Evolutionary conservation across 805 yeast genomes (phyloP).

Genomic region (Teunomyces cretensis): DNA sequence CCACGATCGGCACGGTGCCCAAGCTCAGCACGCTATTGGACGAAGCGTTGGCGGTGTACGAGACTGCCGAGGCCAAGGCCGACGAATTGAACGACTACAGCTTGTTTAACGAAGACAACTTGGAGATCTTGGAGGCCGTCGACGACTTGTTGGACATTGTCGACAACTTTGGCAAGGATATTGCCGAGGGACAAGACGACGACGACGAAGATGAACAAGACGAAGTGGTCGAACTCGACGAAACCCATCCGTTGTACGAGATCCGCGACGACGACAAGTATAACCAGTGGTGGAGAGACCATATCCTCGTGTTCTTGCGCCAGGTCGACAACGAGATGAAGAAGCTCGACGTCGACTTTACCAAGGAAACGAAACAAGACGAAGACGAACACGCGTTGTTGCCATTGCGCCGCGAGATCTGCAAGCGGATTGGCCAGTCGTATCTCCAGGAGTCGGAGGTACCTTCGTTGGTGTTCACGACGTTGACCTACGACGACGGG

Average conservation of each 20-base stretch:
- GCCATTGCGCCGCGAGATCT: constrained; percentile 37
- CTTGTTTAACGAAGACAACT: constrained; percentile 40
- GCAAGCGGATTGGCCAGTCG: constrained; percentile 60
- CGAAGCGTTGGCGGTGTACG: constrained; percentile 47
- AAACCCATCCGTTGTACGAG: constrained; percentile 56
- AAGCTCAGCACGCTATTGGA: constrained; percentile 42
- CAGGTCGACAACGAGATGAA: constrained; percentile 24
- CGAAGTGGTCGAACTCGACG: constrained; percentile 32
- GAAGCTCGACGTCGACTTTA: constrained; percentile 2
- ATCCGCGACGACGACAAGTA: constrained; percentile 43
- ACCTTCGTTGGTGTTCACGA: constrained; percentile 54
- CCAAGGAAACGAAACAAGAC: constrained; percentile 1
- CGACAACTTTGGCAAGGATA: constrained; percentile 60
- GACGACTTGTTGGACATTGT: constrained; percentile 71
- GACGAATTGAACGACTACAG: constrained; percentile 22
- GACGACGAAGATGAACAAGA: constrained; percentile 31
- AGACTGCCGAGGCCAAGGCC: constrained; percentile 37
- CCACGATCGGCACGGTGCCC: constrained; percentile 34
- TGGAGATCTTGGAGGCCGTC: constrained; percentile 54
- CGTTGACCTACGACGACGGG: constrained; percentile 58
- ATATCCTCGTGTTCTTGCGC: constrained; percentile 33
- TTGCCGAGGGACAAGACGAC: constrained; percentile 51
- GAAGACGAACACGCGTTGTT: constrained; percentile 13
- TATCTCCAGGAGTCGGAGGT: constrained; percentile 64
- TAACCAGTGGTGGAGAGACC: constrained; percentile 57